Conservation (phyloP, 768 basidiomycete species). For the Macrolepiota fuliginosa region DNA sequence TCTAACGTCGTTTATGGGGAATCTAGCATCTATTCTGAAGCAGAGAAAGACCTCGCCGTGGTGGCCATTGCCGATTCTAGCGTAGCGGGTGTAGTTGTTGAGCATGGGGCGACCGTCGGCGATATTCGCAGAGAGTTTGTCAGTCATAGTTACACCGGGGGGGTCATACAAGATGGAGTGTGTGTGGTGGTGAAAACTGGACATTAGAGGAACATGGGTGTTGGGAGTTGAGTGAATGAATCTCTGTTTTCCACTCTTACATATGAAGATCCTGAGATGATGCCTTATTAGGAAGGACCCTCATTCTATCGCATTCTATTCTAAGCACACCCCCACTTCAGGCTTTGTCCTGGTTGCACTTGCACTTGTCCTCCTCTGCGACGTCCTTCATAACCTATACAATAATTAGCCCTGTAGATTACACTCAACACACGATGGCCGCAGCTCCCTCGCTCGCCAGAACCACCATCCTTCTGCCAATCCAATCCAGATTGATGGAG, state of each 20-base stretch:
- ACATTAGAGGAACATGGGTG: slow-evolving; percentile 22
- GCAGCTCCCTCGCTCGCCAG: too few relatives aligned
- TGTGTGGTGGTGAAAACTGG: slow-evolving; percentile 17
- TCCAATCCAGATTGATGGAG: neutral
- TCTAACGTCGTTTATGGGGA: slow-evolving; percentile 36
- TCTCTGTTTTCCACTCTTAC: slow-evolving; percentile 15
- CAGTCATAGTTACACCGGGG: slow-evolving; percentile 46
- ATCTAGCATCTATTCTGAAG: slow-evolving; percentile 40
- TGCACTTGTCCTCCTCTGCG: slow-evolving; percentile 46
- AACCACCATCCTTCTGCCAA: too few relatives aligned
- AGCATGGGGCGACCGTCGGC: slow-evolving; percentile 49
- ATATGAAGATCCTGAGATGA: slow-evolving; percentile 31
- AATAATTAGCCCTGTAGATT: too few relatives aligned
- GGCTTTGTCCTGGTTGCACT: slow-evolving; percentile 22
- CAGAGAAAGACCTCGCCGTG: slow-evolving; percentile 89
- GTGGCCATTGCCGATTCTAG: slow-evolving; percentile 81
- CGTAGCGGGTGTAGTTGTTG: slow-evolving; percentile 83
- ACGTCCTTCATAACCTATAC: slow-evolving; percentile 45
- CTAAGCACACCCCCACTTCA: slow-evolving; percentile 10
- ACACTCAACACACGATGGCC: too few relatives aligned
- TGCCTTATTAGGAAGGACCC: slow-evolving; percentile 29
- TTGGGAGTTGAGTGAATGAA: slow-evolving; percentile 15
- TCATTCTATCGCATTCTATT: slow-evolving; percentile 19
- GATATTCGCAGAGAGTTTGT: slow-evolving; percentile 39
- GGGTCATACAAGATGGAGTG: slow-evolving; percentile 34